phyloP scores from a whole-genome alignment of 129 eudicot genomes.

The Logfia minima region DNA sequence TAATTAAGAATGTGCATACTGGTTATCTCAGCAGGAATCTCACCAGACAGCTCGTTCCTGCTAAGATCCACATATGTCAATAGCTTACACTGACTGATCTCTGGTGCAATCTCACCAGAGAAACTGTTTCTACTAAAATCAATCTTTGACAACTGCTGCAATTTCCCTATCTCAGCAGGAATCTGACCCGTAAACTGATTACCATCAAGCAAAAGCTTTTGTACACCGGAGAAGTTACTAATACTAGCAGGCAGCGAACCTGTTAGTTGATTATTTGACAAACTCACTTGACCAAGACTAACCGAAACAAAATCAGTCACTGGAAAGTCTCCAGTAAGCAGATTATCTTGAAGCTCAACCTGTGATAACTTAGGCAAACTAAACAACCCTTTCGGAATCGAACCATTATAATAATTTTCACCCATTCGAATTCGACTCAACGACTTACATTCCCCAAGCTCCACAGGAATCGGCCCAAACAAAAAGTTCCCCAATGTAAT shows the following conservation, averaged over 20 bases:
- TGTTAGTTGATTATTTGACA: slow-evolving; percentile 65
- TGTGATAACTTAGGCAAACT: slow-evolving; percentile 72
- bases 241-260: slow-evolving; percentile 68
- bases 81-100: slow-evolving; percentile 71
- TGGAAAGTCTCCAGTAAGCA: slow-evolving; percentile 64
- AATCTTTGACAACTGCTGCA: slow-evolving; percentile 83
- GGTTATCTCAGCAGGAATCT: slow-evolving; percentile 73
- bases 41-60: slow-evolving; percentile 75
- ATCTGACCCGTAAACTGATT: slow-evolving; percentile 66
- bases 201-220: slow-evolving; percentile 79
- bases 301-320: slow-evolving; percentile 41
- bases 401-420: slow-evolving; percentile 64
- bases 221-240: slow-evolving; percentile 66
- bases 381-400: slow-evolving; percentile 70
- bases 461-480: slow-evolving; percentile 66
- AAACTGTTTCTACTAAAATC: slow-evolving; percentile 75
- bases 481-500: slow-evolving; percentile 75
- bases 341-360: slow-evolving; percentile 85
- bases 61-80: slow-evolving; percentile 85
- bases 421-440: slow-evolving; percentile 56
- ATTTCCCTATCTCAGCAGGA: slow-evolving; percentile 67
- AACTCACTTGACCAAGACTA: slow-evolving; percentile 62
- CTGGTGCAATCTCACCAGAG: slow-evolving; percentile 58
- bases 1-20: slow-evolving; percentile 85
- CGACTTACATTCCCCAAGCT: slow-evolving; percentile 66